Percentiles rank a stretch among this genome's conserved stretches.
Evolutionary conservation across 139 green algal species (phyloP).

Genomic region (Auxenochlorella pyrenoidosa): DNA sequence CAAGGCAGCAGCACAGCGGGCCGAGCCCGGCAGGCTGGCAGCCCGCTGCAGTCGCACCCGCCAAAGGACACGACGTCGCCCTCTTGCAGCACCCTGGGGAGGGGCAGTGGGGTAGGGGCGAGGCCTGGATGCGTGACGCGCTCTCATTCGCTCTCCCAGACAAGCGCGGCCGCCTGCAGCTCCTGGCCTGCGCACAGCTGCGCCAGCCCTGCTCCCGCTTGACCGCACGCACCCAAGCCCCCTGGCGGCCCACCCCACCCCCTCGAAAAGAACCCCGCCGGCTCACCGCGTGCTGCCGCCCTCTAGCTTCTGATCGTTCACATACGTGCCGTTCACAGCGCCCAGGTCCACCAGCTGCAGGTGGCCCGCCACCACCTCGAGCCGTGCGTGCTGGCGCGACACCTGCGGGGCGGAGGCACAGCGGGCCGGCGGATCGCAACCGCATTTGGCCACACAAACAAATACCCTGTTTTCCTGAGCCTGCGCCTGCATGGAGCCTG

Average conservation of each 20-base stretch:
- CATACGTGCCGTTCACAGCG: conserved; percentile 12
- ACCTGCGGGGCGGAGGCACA: not conserved
- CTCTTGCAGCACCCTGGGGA: conserved; percentile 27
- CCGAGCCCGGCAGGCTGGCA: not conserved
- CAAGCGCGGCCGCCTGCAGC: not conserved
- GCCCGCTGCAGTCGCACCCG: not conserved
- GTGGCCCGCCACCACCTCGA: conserved; percentile 15
- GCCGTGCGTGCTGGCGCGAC: conserved; percentile 11
- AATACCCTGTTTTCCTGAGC: too few species aligned
- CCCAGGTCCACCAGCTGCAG: conserved; percentile 9
- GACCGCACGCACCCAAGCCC: too few species aligned
- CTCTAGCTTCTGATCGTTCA: conserved; percentile 13
- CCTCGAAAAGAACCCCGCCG: not conserved
- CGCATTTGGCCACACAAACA: too few species aligned
- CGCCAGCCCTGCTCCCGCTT: too few species aligned
- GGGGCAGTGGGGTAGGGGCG: too few species aligned
- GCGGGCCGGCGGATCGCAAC: not conserved
- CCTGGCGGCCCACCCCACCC: not conserved
- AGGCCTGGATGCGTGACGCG: too few species aligned
- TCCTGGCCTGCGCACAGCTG: too few species aligned
- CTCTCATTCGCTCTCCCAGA: too few species aligned
- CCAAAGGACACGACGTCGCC: conserved; percentile 21
- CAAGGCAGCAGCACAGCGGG: not conserved
- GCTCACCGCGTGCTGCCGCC: not conserved
- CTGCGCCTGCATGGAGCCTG: too few species aligned